phyloP scores from a whole-genome alignment of 2,329 filamentous ascomycete genomes.

The Diaporthe humulicola region DNA sequence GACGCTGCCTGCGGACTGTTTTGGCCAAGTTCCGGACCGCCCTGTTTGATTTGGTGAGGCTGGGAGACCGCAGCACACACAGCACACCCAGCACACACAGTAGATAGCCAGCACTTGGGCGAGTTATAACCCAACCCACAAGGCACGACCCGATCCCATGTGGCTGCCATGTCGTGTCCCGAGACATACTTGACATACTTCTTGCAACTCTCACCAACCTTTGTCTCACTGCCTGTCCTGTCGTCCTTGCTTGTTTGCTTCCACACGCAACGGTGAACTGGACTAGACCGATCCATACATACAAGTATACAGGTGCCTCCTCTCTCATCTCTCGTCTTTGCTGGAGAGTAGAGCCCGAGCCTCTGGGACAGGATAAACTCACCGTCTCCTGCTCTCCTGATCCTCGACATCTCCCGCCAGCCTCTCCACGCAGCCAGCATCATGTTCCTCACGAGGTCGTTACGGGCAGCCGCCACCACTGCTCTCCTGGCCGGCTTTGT shows the following conservation, averaged over 20 bases:
- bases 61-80: slow-evolving; percentile 5
- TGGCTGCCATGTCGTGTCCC: slow-evolving; percentile 28
- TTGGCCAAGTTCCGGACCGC: slow-evolving; percentile 7
- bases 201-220: slow-evolving; percentile 1
- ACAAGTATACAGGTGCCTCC: background rate
- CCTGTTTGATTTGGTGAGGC: slow-evolving; percentile 33
- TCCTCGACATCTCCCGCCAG: background rate
- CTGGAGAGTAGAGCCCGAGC: background rate
- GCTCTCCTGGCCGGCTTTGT: slow-evolving; percentile 41
- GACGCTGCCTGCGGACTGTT: slow-evolving; percentile 25
- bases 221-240: background rate
- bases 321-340: background rate
- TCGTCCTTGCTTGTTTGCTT: background rate
- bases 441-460: slow-evolving; percentile 43
- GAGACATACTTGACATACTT: slow-evolving; percentile 24
- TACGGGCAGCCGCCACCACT: slow-evolving; percentile 41
- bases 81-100: no score
- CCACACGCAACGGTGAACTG: background rate
- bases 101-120: background rate
- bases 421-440: background rate
- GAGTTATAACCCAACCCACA: slow-evolving; percentile 25
- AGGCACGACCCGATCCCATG: slow-evolving; percentile 11
- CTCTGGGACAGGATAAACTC: background rate
- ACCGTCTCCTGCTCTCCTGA: background rate
- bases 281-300: background rate